Conservation (phyloP, 345 rosid genomes). For the Hibiscus trionum region DNA sequence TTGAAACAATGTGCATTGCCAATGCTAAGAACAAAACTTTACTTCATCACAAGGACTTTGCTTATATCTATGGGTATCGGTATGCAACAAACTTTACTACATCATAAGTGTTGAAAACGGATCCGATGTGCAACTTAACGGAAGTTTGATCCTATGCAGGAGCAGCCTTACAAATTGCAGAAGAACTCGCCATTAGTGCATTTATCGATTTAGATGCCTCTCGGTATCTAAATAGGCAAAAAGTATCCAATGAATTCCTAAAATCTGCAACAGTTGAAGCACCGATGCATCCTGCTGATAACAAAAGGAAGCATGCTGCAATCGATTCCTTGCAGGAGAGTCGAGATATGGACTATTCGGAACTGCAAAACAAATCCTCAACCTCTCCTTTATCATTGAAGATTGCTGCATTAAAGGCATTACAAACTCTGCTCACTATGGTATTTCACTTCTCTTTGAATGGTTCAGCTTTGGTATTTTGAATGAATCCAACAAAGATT, state of each 20-base stretch:
- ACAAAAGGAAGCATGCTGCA: neutral
- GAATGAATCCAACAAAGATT: neutral
- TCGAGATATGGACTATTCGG: neutral
- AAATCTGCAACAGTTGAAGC: neutral
- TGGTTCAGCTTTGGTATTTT: neutral
- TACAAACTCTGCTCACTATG: slow-evolving; percentile 1
- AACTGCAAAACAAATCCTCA: neutral
- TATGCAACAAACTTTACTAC: neutral
- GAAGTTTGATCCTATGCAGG: slow-evolving; percentile 1
- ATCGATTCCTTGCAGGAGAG: neutral
- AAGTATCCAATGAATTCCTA: neutral
- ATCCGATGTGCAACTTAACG: neutral
- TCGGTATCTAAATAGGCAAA: neutral
- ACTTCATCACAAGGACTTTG: slow-evolving; percentile 3
- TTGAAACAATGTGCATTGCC: neutral
- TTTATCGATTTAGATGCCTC: slow-evolving; percentile 1
- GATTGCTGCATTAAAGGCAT: neutral
- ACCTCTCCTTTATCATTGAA: neutral
- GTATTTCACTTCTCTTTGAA: neutral
- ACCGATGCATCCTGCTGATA: neutral
- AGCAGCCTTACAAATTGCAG: slow-evolving; percentile 3
- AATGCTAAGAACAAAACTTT: neutral
- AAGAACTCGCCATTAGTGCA: slow-evolving; percentile 3
- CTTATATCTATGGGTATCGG: slow-evolving; percentile 6
- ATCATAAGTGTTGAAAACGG: neutral